These are phyloP conservation scores for Penicillium salamii DNA, from an alignment of 495 filamentous ascomycete genomes.

Conservation along the genomic window DNA sequence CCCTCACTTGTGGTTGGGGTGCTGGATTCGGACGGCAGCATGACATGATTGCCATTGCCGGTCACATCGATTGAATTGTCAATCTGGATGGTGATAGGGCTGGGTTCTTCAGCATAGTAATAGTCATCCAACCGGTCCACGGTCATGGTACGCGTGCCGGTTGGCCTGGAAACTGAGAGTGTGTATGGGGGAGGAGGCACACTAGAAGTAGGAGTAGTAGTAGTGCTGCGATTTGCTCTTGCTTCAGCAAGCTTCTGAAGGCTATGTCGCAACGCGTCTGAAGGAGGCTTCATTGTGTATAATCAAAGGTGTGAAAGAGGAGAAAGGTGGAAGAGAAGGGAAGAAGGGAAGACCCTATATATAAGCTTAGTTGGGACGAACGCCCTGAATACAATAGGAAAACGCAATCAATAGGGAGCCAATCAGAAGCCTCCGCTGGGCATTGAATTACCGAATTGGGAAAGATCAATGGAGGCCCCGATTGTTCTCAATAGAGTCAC, in stretches of 20 bases:
- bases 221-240: conserved; percentile 6
- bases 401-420: conserved; percentile 2
- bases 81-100: conserved; percentile 30
- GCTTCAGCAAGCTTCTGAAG: conserved; percentile 20
- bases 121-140: conserved; percentile 9
- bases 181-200: conserved; percentile 1
- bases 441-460: conserved; percentile 7
- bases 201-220: conserved; percentile 16
- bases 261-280: conserved; percentile 24
- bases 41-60: conserved; percentile 33
- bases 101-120: background rate
- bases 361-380: too few species aligned
- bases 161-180: conserved; percentile 5
- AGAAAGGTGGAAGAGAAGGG: background rate
- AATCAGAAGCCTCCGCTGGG: background rate
- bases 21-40: conserved; percentile 14
- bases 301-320: background rate
- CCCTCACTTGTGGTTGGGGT: background rate
- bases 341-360: background rate
- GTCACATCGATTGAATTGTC: conserved; percentile 34
- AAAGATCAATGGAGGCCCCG: background rate
- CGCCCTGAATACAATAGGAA: conserved; percentile 11
- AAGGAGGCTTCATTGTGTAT: conserved; percentile 20
- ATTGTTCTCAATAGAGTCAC: conserved; percentile 10
- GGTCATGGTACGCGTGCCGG: background rate